Conservation (phyloP, 2,329 filamentous ascomycete species). For the Claviceps sp. region DNA sequence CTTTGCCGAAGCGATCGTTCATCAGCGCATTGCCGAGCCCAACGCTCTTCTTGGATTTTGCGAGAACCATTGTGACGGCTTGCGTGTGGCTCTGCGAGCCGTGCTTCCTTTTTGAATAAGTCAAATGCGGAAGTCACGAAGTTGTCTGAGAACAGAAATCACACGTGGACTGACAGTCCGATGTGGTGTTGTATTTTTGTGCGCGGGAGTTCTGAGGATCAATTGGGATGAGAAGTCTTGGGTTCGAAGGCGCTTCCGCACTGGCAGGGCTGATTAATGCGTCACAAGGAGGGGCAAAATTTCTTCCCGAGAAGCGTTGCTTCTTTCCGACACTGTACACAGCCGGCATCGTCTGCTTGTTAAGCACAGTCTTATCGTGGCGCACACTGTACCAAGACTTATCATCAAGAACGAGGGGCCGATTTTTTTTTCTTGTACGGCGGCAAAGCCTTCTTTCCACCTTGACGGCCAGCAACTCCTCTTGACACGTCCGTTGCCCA, state of each 20-base stretch:
- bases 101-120: not conserved
- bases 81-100: slow-evolving; percentile 3
- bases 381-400: slow-evolving; percentile 10
- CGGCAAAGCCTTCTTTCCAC: slow-evolving; percentile 4
- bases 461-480: not conserved
- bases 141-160: not conserved
- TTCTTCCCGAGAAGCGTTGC: slow-evolving; percentile 14
- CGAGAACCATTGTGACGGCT: slow-evolving; percentile 37
- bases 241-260: not conserved
- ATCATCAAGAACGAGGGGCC: slow-evolving; percentile 11
- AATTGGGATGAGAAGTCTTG: not conserved
- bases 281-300: slow-evolving; percentile 36
- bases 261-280: slow-evolving; percentile 24
- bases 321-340: slow-evolving; percentile 17
- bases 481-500: not conserved
- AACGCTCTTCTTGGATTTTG: slow-evolving; percentile 91
- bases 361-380: slow-evolving; percentile 17
- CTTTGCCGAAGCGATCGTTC: slow-evolving; percentile 96
- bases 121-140: not conserved
- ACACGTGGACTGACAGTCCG: not conserved
- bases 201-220: not conserved
- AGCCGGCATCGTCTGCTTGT: fast-evolving
- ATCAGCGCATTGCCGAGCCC: slow-evolving; percentile 95
- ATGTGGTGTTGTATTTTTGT: not conserved
- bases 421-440: slow-evolving; percentile 13